Conservation (phyloP, 2,329 filamentous ascomycete species). For the Incumbomyces lentus region DNA sequence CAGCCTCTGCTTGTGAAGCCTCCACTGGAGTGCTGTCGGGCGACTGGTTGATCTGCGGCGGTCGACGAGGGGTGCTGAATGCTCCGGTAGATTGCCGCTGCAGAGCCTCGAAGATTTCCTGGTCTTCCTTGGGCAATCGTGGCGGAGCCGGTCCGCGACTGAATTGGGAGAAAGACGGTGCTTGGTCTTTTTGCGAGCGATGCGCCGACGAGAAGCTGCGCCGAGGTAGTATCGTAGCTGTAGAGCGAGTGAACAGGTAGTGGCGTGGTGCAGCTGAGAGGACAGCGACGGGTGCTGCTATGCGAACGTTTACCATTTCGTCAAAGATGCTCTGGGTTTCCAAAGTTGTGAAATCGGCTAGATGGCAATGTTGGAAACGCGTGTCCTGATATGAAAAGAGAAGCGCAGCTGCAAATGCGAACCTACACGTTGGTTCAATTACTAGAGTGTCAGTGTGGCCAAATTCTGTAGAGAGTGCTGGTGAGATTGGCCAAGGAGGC, state of each 20-base stretch:
- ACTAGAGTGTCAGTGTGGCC: too few relatives aligned
- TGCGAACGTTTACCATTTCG: conserved; percentile 10
- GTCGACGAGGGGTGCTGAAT: conserved; percentile 53
- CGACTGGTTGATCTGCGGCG: conserved; percentile 42
- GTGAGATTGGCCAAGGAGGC: too few relatives aligned
- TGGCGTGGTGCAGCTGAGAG: conserved; percentile 10
- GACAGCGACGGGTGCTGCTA: conserved; percentile 1
- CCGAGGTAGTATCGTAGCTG: conserved; percentile 16
- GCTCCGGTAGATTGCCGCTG: conserved; percentile 67
- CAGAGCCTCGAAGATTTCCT: conserved; percentile 81
- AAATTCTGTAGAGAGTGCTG: too few relatives aligned
- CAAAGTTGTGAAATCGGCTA: too few relatives aligned
- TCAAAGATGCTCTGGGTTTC: too few relatives aligned
- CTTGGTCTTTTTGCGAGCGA: background rate
- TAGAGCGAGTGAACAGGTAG: conserved; percentile 11
- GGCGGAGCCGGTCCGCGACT: conserved; percentile 56
- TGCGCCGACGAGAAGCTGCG: background rate
- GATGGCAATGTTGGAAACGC: too few relatives aligned
- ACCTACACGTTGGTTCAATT: too few relatives aligned
- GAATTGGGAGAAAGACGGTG: conserved; percentile 4
- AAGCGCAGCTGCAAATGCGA: too few relatives aligned
- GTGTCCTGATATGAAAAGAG: too few relatives aligned
- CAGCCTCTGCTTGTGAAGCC: conserved; percentile 14
- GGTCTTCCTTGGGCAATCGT: conserved; percentile 75
- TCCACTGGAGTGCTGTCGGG: conserved; percentile 28